Base-by-base conservation (phyloP, 179 eudicot species). In the Silene noctiflora region DNA sequence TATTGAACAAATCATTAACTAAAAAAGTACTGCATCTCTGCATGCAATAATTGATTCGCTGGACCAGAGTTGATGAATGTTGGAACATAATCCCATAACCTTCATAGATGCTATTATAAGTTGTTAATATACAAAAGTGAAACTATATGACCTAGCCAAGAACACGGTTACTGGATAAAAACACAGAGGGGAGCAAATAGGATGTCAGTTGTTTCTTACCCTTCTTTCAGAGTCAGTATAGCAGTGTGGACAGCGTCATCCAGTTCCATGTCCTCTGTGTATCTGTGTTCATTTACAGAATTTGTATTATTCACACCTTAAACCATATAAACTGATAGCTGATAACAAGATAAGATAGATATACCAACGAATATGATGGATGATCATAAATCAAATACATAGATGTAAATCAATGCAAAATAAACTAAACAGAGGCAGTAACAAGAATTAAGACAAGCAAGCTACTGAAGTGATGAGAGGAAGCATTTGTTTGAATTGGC, bases 161-260 rank as follows among this genome's bases (percentile, higher is more conserved):
- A 22, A 11, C 13, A 24, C 25, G 21, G 27, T 5, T n/a, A 59
- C 13, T 53, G 13, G 58, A 53, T 53, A 53, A 14, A 53, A 14
- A 53, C 19, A 51, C 8, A 51, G 14, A 51, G 56, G 56, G 56
- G 56, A n/a, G 2, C 3, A 13, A n/a, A 51, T 13, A 51, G 56
- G 56, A 13, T 13, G 17, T 13, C 56, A 25, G 14, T 12, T 8
- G n/a, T 56, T 79, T 56, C 89, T 84, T 77, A 94, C 98, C 98
- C 98, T 87, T 94, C 98, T 85, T 94, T 94, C 80, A 92, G 79
- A 19, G 98, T 94, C 89, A 94, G 77, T 72, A 94, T 94, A 51
- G 98, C 97, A 8, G 96, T 94, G 89, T 94, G 98, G 78, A 94
- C 91, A 78, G 97, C 98, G 82, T 92, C 98, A 75, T 94, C 96